Base-by-base conservation (phyloP, 768 basidiomycete species). In the Tricholoma sp. region DNA sequence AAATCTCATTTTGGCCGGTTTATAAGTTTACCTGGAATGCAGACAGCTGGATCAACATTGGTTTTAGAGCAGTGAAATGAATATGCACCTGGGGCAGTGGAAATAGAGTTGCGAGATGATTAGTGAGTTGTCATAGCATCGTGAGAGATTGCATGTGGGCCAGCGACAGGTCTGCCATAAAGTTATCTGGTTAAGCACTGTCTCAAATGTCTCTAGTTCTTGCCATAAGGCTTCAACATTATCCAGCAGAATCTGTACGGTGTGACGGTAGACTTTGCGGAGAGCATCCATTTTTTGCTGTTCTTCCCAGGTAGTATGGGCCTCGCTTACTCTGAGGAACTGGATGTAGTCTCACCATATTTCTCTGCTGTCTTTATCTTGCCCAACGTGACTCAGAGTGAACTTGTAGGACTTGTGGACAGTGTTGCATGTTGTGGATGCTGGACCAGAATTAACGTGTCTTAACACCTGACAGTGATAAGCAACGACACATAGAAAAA, bases 341-440 rank as follows among this genome's bases (percentile, higher is more conserved):
- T 88, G 83, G 66, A 98, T 89, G 65, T 95, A 98, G 64, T 98
- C 95, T 56, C 76, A 80, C 95, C 96, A 98, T 36, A 99, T 92
- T 54, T 89, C 85, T 8, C 89, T 91, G 54, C 91, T 89, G 59
- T 95, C 91, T 63, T 91, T 89, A 72, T 98, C 96, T 67, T 90
- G 87, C 15, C 94, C 94, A 47, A 97, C 84, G 60, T 94, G 78
- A 62, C 83, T 85, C 53, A 98, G 77, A 0, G 94, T 94, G 65
- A 92, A 97, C 68, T 98, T 95, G 68, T 94, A 98, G 11, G 94
- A 91, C 63, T 91, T 88, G 41, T 84, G 83, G 59, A 98, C 84
- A 15, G 81, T 83, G 41, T 91, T 86, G 54, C 94, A 83, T 44
- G 86, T 84, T 32, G 74, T 71, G 39, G 86, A 83, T 32, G 74